phyloP scores from a whole-genome alignment of 192 early-diverging fungal genomes.

The Mortierella hygrophila region DNA sequence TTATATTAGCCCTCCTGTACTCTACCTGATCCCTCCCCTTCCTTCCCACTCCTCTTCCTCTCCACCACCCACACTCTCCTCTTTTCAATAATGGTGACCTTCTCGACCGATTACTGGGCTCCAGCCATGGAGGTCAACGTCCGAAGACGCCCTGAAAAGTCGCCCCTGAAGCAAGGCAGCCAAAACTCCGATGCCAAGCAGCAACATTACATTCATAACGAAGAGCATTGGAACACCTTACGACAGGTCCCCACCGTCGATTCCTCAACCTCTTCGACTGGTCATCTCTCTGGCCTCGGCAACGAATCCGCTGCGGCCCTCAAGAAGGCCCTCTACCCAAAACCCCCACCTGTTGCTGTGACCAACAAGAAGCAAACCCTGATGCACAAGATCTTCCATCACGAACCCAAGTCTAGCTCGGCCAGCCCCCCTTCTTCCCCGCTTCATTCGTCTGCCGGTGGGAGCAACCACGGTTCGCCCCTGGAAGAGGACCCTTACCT shows the following conservation, averaged over 20 bases:
- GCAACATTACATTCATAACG: constrained; percentile 16
- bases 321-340: constrained; percentile 22
- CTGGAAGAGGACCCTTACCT: constrained; percentile 36
- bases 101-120: constrained; percentile 64
- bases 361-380: constrained; percentile 47
- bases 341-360: constrained; percentile 30
- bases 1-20: neutral
- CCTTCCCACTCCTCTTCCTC: neutral
- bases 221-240: constrained; percentile 38
- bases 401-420: constrained; percentile 22
- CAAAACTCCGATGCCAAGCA: neutral
- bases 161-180: constrained; percentile 8
- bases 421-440: constrained; percentile 30
- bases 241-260: constrained; percentile 26
- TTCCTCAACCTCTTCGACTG: constrained; percentile 18
- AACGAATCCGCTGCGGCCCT: constrained; percentile 6
- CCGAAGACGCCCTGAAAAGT: constrained; percentile 49
- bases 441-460: neutral
- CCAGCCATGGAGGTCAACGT: constrained; percentile 60
- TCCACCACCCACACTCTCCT: neutral
- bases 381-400: constrained; percentile 55
- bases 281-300: neutral
- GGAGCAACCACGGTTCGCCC: neutral
- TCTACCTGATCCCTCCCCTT: constrained; percentile 2
- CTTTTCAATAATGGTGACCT: constrained; percentile 55